Percentiles rank a stretch among this genome's conserved stretches.
These are phyloP conservation scores for Dioscorea cayenensis DNA, from an alignment of 116 monocot species.

Conservation along the genomic window DNA sequence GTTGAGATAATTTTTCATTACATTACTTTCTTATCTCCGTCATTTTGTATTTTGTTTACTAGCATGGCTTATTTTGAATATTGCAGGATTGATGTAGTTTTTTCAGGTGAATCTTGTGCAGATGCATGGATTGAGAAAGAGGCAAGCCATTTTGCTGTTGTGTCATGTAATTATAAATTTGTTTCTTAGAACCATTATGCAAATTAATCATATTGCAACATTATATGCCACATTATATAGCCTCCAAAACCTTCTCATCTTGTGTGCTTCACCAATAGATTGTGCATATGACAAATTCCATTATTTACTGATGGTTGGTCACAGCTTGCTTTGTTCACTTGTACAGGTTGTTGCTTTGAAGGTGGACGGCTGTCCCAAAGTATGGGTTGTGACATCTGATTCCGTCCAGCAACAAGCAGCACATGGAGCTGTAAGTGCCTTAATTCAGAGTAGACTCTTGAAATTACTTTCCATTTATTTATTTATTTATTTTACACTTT, in stretches of 20 bases:
- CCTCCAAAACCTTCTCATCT: background rate
- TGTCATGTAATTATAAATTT: background rate
- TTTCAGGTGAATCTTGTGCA: constrained; percentile 65
- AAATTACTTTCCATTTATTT: background rate
- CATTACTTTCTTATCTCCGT: no score
- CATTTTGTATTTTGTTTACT: background rate
- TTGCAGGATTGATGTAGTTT: constrained; percentile 81
- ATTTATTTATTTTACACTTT: background rate
- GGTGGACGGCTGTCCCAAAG: constrained; percentile 80
- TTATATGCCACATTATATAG: background rate
- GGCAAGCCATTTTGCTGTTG: constrained; percentile 22
- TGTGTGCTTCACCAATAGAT: background rate
- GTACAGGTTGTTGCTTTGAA: constrained; percentile 69
- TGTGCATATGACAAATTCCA: background rate
- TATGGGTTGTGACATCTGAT: constrained; percentile 96
- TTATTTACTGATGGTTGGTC: background rate
- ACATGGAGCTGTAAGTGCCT: constrained; percentile 62
- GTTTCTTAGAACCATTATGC: background rate
- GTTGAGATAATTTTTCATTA: no score
- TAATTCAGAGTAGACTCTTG: background rate
- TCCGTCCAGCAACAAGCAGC: constrained; percentile 68
- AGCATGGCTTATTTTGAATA: constrained; percentile 5
- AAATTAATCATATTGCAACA: background rate
- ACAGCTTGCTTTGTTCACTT: background rate
- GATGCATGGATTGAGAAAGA: constrained; percentile 98